Evolutionary conservation across 2,329 filamentous ascomycete genomes (phyloP).

Genomic region (Sporothrix schenckii): DNA sequence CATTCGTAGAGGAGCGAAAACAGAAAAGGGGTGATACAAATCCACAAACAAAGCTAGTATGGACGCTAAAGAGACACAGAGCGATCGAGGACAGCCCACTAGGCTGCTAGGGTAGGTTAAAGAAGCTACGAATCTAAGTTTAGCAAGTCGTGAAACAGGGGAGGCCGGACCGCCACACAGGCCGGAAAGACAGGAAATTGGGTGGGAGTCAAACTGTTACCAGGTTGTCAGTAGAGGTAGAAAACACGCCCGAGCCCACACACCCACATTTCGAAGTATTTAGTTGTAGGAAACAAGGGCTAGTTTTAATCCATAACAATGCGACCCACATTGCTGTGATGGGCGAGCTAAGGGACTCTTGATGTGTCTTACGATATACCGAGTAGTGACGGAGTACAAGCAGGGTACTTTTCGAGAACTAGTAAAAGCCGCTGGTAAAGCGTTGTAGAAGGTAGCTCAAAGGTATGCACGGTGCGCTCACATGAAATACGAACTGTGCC

Average conservation of each 20-base stretch:
- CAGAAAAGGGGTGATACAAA: constrained; percentile 27
- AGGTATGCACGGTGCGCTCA: constrained; percentile 6
- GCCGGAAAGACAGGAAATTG: constrained; percentile 30
- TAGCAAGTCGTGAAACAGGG: constrained; percentile 33
- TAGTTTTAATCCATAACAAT: constrained; percentile 14
- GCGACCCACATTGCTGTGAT: constrained; percentile 31
- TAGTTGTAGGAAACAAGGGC: constrained; percentile 32
- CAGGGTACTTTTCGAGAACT: neutral
- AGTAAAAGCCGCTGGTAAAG: neutral
- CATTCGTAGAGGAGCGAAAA: neutral
- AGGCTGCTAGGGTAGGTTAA: constrained; percentile 24
- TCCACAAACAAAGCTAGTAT: constrained; percentile 25
- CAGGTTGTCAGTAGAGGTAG: neutral
- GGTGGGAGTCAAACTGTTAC: neutral
- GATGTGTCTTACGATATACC: constrained; percentile 3
- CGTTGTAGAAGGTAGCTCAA: neutral
- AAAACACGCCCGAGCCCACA: neutral
- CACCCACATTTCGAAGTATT: constrained; percentile 20
- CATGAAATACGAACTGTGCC: constrained; percentile 2
- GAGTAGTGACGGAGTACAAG: neutral
- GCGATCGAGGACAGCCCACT: constrained; percentile 19
- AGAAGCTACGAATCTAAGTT: constrained; percentile 24
- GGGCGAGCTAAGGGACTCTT: neutral
- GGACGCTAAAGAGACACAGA: constrained; percentile 28
- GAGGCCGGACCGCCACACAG: neutral